phyloP scores from a whole-genome alignment of 2,329 filamentous ascomycete genomes.

The Colletotrichum gigasporum region DNA sequence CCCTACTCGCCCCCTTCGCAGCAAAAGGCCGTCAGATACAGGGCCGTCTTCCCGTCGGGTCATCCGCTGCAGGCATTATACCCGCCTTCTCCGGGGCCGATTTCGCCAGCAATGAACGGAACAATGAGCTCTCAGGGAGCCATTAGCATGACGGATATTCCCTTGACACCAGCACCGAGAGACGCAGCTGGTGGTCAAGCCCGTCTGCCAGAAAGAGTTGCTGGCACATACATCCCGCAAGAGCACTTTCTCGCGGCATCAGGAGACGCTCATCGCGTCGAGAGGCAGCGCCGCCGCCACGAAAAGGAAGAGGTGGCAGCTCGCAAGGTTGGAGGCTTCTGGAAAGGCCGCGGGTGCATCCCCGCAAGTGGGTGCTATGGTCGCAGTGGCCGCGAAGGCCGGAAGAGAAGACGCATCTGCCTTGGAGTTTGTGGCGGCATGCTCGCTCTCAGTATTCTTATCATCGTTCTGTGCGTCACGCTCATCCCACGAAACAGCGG shows the following conservation, averaged over 20 bases:
- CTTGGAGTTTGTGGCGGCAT: slow-evolving; percentile 60
- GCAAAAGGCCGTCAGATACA: slow-evolving; percentile 57
- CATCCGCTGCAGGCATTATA: slow-evolving; percentile 57
- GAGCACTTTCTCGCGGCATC: slow-evolving; percentile 52
- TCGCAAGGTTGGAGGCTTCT: slow-evolving; percentile 66
- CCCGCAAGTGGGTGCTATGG: slow-evolving; percentile 73
- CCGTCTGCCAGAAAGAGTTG: slow-evolving; percentile 52
- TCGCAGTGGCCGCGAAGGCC: slow-evolving; percentile 68
- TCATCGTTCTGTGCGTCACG: slow-evolving; percentile 66
- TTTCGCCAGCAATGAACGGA: slow-evolving; percentile 69
- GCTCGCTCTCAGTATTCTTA: slow-evolving; percentile 64
- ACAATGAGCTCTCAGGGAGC: slow-evolving; percentile 71
- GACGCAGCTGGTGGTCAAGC: slow-evolving; percentile 32
- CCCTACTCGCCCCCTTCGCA: slow-evolving; percentile 63
- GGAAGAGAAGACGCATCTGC: slow-evolving; percentile 70
- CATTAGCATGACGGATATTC: slow-evolving; percentile 69
- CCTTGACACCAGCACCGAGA: slow-evolving; percentile 55
- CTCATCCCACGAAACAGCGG: slow-evolving; percentile 53
- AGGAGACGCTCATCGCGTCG: slow-evolving; percentile 55
- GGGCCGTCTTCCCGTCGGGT: slow-evolving; percentile 66
- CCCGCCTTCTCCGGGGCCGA: slow-evolving; percentile 67
- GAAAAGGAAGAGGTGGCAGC: slow-evolving; percentile 74
- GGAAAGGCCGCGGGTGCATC: slow-evolving; percentile 73
- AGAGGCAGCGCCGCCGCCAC: slow-evolving; percentile 61
- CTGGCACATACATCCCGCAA: slow-evolving; percentile 56